Percentiles rank a stretch among this genome's conserved stretches.
These are phyloP conservation scores for Leccinum longicurvipes DNA, from an alignment of 768 basidiomycete species.

Conservation along the genomic window DNA sequence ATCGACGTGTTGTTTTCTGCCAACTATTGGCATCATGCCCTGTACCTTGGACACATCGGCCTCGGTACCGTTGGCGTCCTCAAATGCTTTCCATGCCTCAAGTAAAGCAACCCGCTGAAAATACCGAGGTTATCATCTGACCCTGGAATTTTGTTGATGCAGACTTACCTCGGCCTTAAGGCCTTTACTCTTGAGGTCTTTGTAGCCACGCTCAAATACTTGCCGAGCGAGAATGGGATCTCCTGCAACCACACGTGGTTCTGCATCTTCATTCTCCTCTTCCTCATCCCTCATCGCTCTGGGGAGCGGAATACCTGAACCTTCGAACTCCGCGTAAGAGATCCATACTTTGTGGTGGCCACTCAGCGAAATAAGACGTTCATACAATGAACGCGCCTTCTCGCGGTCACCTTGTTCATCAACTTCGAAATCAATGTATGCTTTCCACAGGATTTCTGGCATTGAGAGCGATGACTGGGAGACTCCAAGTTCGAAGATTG, in stretches of 20 bases:
- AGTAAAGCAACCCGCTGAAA: constrained; percentile 83
- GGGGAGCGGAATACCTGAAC: constrained; percentile 64
- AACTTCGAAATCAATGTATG: constrained; percentile 95
- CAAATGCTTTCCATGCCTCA: constrained; percentile 94
- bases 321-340: constrained; percentile 91
- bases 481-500: constrained; percentile 90
- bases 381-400: constrained; percentile 79
- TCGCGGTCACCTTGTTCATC: constrained; percentile 87
- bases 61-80: constrained; percentile 71
- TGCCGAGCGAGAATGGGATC: constrained; percentile 66
- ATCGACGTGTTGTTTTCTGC: constrained; percentile 80
- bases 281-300: constrained; percentile 68
- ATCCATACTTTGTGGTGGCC: constrained; percentile 98
- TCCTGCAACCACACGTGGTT: constrained; percentile 62
- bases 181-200: constrained; percentile 73
- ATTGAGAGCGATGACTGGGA: constrained; percentile 83
- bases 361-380: constrained; percentile 79
- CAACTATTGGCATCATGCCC: constrained; percentile 90
- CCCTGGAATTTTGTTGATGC: neutral
- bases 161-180: constrained; percentile 82
- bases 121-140: constrained; percentile 3
- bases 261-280: constrained; percentile 53
- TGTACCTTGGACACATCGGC: constrained; percentile 81
- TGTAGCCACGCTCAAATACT: constrained; percentile 86
- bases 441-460: constrained; percentile 94